Evolutionary conservation across 2,329 filamentous ascomycete genomes (phyloP), one percentile per base, ranked within the genome.

Genomic region (Botrytis pseudocinerea): DNA sequence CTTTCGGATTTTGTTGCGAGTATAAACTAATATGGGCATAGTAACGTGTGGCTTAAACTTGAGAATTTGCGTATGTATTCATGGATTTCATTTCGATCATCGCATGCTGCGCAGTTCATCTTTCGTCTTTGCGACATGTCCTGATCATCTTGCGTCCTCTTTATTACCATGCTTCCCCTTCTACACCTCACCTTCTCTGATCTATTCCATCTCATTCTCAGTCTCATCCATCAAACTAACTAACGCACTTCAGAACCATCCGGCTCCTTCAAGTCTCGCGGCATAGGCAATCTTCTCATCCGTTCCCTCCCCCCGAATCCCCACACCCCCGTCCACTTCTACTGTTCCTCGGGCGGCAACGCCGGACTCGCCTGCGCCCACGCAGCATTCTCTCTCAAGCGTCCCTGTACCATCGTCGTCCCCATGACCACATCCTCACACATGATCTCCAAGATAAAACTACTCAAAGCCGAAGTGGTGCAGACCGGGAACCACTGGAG

Each of bases 241-340:
- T 68, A 68, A 76, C 63, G 70, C 42, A 28, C 40, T 10, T 6
- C 28, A 71, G 70, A 73, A 59, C 71, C 71, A 46, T 73, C 71
- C 7, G 92, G 92, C 76, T 94, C 92, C 46, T 97, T 96, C 88
- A 95, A 97, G 82, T 94, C 92, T 65, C 87, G 89, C 76, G 92
- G 92, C 48, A 89, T 95, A 76, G 92, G 92, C 66, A 88, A 92
- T 81, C 87, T 92, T 79, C 90, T 93, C 80, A 85, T 90, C 66
- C 84, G 85, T 76, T 80, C 85, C 72, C 78, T 82, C 1, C 42
- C 42, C 44, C 42, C 70, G 4, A 63, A 65, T 73, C 59, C 76
- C 72, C 75, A 54, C 69, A 83, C 42, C 79, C 81, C 73, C 80
- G 82, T 86, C 2, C 92, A 93, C 84, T 95, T 95, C 86, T 96